These are phyloP conservation scores for Curvularia spicifera DNA, from an alignment of 2,329 filamentous ascomycete genomes.

Conservation along the genomic window DNA sequence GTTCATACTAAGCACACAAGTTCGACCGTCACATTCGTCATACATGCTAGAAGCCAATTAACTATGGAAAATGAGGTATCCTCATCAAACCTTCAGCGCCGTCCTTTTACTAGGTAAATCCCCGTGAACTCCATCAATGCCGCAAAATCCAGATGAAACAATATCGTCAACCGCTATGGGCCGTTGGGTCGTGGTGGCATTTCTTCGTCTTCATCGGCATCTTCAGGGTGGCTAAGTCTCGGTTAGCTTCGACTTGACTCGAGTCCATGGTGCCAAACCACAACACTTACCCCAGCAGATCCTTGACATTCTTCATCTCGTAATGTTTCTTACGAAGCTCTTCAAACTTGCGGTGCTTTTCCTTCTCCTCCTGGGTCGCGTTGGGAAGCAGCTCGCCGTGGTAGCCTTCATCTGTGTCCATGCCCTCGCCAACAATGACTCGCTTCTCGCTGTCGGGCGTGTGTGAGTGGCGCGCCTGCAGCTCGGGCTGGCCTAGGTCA, in stretches of 20 bases:
- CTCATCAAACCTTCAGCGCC: slow-evolving; percentile 2
- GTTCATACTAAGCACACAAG: neutral
- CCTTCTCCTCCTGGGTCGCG: slow-evolving; percentile 71
- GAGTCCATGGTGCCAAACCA: too few species aligned
- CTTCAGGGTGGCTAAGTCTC: slow-evolving; percentile 8
- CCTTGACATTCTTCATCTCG: slow-evolving; percentile 95
- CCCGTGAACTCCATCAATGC: slow-evolving; percentile 22
- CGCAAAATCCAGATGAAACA: slow-evolving; percentile 17
- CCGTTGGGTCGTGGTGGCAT: slow-evolving; percentile 16
- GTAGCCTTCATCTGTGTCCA: slow-evolving; percentile 52
- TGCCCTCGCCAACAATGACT: slow-evolving; percentile 74
- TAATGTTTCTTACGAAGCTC: slow-evolving; percentile 94
- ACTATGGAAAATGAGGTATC: slow-evolving; percentile 8
- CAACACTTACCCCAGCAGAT: slow-evolving; percentile 71
- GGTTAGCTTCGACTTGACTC: neutral
- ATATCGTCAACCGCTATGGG: slow-evolving; percentile 3
- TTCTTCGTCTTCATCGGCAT: slow-evolving; percentile 16
- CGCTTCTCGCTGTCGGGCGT: slow-evolving; percentile 68
- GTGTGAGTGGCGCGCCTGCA: slow-evolving; percentile 49
- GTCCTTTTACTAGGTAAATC: slow-evolving; percentile 6
- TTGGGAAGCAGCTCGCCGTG: slow-evolving; percentile 65
- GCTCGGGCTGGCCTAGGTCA: slow-evolving; percentile 89
- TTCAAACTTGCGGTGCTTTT: slow-evolving; percentile 94
- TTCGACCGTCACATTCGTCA: slow-evolving; percentile 1
- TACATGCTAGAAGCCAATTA: slow-evolving; percentile 1